These are phyloP conservation scores for Zostera marina DNA, from an alignment of 116 monocot genomes.

Conservation along the genomic window DNA sequence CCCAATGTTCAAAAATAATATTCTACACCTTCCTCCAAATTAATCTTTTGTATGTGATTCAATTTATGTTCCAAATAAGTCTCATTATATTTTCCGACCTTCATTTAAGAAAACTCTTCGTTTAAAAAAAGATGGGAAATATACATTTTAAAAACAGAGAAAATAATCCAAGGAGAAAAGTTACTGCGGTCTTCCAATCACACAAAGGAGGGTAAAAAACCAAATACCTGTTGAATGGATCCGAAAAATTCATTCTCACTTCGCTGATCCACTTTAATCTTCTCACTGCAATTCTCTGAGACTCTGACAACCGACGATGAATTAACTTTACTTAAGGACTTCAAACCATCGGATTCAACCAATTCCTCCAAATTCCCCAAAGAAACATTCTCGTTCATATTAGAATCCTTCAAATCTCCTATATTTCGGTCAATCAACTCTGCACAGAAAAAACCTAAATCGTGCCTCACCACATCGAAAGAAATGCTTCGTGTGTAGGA, in stretches of 20 bases:
- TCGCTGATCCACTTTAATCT: not conserved
- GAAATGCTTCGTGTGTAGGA: not conserved
- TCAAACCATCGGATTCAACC: slow-evolving; percentile 1
- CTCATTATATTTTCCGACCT: too few relatives aligned
- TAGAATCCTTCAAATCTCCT: not conserved
- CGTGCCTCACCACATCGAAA: not conserved
- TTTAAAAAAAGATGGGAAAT: too few relatives aligned
- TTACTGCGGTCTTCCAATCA: too few relatives aligned
- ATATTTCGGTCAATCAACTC: not conserved
- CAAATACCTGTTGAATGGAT: not conserved
- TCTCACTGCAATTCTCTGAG: not conserved
- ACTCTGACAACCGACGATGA: not conserved
- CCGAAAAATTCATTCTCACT: slow-evolving; percentile 3
- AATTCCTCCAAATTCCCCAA: slow-evolving; percentile 12
- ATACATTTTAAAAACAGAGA: too few relatives aligned
- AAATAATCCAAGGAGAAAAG: not conserved
- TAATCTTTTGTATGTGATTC: too few relatives aligned
- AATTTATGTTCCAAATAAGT: too few relatives aligned
- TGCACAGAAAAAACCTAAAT: not conserved
- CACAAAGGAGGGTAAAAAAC: too few relatives aligned
- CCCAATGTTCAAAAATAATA: too few relatives aligned
- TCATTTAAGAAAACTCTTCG: too few relatives aligned
- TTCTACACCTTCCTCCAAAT: too few relatives aligned
- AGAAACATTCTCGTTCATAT: slow-evolving; percentile 1
- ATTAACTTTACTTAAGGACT: not conserved